Conservation (phyloP, 352 stramenopile species). For the Phytopythium litorale region DNA sequence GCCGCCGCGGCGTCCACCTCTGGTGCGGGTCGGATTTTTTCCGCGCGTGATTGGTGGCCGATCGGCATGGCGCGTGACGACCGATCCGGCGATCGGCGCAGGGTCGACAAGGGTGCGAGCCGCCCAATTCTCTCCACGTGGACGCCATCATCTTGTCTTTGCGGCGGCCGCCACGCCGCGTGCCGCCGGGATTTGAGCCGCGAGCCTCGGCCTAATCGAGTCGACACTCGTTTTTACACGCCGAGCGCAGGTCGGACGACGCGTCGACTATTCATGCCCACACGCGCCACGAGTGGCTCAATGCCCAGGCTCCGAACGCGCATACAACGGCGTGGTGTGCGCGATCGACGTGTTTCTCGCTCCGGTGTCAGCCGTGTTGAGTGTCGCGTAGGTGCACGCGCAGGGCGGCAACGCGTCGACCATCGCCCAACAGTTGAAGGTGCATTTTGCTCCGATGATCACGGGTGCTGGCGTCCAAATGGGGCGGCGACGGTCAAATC, state of each 20-base stretch:
- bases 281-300: neutral
- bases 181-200: conserved; percentile 3
- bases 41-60: too few relatives aligned
- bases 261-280: conserved; percentile 4
- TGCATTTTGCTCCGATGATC: neutral
- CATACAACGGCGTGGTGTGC: neutral
- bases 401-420: too few relatives aligned
- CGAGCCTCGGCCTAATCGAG: neutral
- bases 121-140: neutral
- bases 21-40: too few relatives aligned
- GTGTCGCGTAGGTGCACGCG: too few relatives aligned
- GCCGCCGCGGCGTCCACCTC: too few relatives aligned
- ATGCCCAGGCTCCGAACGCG: neutral
- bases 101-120: neutral
- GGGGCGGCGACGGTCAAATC: conserved; percentile 4
- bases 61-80: too few relatives aligned
- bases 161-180: neutral
- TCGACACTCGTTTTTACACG: neutral
- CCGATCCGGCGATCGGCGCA: neutral
- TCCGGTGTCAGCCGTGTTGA: neutral
- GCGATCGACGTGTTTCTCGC: neutral
- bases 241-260: neutral
- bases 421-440: conserved; percentile 2
- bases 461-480: too few relatives aligned
- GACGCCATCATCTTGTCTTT: neutral